Evolutionary conservation across 1,284 basidiomycete genomes (phyloP), one percentile per base, ranked within the genome.

Genomic region (Cryptococcus wingfieldii): DNA sequence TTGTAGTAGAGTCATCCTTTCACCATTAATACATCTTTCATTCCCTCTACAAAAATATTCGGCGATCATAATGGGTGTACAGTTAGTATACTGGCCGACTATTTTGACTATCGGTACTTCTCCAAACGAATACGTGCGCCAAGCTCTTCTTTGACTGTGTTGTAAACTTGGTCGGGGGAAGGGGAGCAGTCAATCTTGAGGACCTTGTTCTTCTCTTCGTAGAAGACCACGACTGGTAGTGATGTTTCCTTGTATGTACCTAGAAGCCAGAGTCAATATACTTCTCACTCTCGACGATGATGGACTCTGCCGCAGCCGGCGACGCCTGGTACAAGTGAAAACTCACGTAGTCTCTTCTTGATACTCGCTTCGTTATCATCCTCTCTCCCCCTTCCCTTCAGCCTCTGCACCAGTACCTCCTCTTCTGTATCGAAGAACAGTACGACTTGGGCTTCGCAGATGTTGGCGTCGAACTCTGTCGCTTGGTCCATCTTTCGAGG

Each of bases 401-500:
- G 87, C 27, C 96, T 84, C 65, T 83, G 78, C 41, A 89, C 81
- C 87, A 98, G 91, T 60, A 92, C 86, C 56, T 90, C 84, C 74
- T 98, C 88, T 34, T 34, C 31, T 28, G 92, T 94, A n/a, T 84
- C 82, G 75, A 91, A 89, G 81, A 90, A 98, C 48, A 99, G 79
- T 25, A 95, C 89, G 57, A 88, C 81, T 1, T 86, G 82, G 1
- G 90, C 87, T 53, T 79, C 67, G 78, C 91, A 94, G 56, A 96
- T 87, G 50, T 85, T 82, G 70, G 89, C 81, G 71, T 98, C 96
- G 71, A 98, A 99, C 77, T 87, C 87, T 70, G 87, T 65, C 0
- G 95, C 95, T 79, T 99, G 96, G 76, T 98, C 96, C 91, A 98
- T 93, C 82, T 97, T 91, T 59, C 96, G 83, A 46, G 96, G 96